Evolutionary conservation across 2,329 filamentous ascomycete genomes (phyloP), one percentile per base, ranked within the genome.

Genomic region (Scleromitrula shiraiana): DNA sequence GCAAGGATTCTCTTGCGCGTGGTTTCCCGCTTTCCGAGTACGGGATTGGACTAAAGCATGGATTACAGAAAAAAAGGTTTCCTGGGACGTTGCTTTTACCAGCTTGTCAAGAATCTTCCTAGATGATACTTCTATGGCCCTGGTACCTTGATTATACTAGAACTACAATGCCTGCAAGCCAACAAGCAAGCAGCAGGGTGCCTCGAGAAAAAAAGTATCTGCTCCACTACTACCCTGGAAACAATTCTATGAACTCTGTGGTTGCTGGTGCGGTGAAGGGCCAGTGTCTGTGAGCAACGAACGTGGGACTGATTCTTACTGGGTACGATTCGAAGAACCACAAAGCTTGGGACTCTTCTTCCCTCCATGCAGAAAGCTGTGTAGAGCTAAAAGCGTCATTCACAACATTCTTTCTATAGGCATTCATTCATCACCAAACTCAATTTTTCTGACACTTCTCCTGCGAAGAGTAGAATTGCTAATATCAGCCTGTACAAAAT

Each of bases 351-450:
- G 40, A 32, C 23, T 44, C 46, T 42, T 43, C 24, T 33, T 49
- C 40, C 32, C 38, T 49, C 40, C 46, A 49, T 41, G 49, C 46
- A 39, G 51, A 51, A 53, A 52, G 45, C 50, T 53, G 53, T 49
- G 50, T 49, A 46, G 41, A 56, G 53, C 57, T 54, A 54, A 52
- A 53, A 59, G 54, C 53, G 56, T 60, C 56, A 54, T 57, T 52
- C 52, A 51, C 44, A 46, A 50, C 50, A 55, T 53, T 53, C 54
- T 53, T 49, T 46, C 23, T 27, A 29, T 35, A 30, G 26, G 22
- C 35, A 41, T n/a, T 44, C 53, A 51, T 49, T 49, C 52, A 55
- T 50, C 53, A 50, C 44, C 50, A 26, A 8, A 22, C 32, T 44
- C 20, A 20, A 19, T 14, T n/a, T 6, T 20, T 45, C 30, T 38